Evolutionary conservation across 2,329 filamentous ascomycete genomes (phyloP).

Genomic region (Xylariaceae sp.): DNA sequence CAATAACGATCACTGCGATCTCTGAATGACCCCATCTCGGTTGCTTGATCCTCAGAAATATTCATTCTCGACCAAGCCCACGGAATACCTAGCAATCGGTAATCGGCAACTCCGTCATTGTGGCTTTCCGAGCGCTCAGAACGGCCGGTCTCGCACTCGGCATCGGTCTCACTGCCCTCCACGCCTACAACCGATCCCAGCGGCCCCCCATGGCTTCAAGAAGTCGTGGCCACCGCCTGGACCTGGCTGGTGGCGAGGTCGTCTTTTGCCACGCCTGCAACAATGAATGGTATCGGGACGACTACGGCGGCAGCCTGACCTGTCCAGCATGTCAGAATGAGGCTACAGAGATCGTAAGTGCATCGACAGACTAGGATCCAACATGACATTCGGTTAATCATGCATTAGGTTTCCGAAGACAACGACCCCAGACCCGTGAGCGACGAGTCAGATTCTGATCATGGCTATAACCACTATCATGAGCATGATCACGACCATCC

Average conservation of each 20-base stretch:
- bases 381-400: slow-evolving; percentile 19
- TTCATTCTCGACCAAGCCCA: slow-evolving; percentile 8
- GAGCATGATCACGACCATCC: background rate
- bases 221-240: slow-evolving; percentile 43
- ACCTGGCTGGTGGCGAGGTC: slow-evolving; percentile 57
- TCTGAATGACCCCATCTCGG: too few relatives aligned
- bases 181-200: slow-evolving; percentile 47
- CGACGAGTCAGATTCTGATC: slow-evolving; percentile 31
- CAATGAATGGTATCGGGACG: slow-evolving; percentile 75
- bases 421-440: slow-evolving; percentile 58
- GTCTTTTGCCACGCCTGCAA: slow-evolving; percentile 83
- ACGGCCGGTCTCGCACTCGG: slow-evolving; percentile 53
- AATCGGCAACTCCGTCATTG: slow-evolving; percentile 31
- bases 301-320: slow-evolving; percentile 52
- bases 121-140: slow-evolving; percentile 55
- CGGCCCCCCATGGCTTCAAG: slow-evolving; percentile 36
- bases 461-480: background rate
- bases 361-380: background rate
- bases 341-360: slow-evolving; percentile 78
- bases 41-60: too few relatives aligned
- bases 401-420: slow-evolving; percentile 45
- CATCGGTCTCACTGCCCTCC: slow-evolving; percentile 55
- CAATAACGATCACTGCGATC: too few relatives aligned
- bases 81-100: slow-evolving; percentile 4
- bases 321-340: slow-evolving; percentile 79